phyloP scores from a whole-genome alignment of 345 rosid species.

The Euphorbia tirucalli region DNA sequence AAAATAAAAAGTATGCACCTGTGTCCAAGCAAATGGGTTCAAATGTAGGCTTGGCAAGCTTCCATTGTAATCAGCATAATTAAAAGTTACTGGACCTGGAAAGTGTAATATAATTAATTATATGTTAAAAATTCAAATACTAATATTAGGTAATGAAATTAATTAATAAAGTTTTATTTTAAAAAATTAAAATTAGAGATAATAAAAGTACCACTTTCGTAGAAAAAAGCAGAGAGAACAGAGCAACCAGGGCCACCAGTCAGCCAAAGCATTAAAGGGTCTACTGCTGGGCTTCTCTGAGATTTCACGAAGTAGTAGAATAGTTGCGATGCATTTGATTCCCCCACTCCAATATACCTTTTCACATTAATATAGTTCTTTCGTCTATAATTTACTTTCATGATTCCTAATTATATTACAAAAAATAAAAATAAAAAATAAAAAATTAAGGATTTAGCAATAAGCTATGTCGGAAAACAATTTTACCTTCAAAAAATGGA shows the following conservation, averaged over 20 bases:
- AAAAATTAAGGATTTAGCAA: too few species aligned
- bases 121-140: not conserved
- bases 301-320: constrained; percentile 13
- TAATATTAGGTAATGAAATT: not conserved
- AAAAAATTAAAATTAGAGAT: not conserved
- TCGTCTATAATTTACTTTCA: too few species aligned
- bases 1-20: not conserved
- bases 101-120: too few species aligned
- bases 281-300: constrained; percentile 4
- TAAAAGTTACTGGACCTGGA: constrained; percentile 9
- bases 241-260: constrained; percentile 21
- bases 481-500: too few species aligned
- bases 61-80: constrained; percentile 11
- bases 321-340: constrained; percentile 5
- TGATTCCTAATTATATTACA: too few species aligned
- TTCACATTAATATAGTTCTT: too few species aligned
- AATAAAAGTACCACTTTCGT: not conserved
- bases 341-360: constrained; percentile 12
- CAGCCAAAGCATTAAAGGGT: constrained; percentile 15
- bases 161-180: not conserved
- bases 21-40: constrained; percentile 15
- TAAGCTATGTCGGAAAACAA: too few species aligned
- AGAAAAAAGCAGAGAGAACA: constrained; percentile 14
- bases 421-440: too few species aligned
- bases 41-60: constrained; percentile 5